phyloP scores from a whole-genome alignment of 495 filamentous ascomycete species.

The Penicillium egyptiacum region DNA sequence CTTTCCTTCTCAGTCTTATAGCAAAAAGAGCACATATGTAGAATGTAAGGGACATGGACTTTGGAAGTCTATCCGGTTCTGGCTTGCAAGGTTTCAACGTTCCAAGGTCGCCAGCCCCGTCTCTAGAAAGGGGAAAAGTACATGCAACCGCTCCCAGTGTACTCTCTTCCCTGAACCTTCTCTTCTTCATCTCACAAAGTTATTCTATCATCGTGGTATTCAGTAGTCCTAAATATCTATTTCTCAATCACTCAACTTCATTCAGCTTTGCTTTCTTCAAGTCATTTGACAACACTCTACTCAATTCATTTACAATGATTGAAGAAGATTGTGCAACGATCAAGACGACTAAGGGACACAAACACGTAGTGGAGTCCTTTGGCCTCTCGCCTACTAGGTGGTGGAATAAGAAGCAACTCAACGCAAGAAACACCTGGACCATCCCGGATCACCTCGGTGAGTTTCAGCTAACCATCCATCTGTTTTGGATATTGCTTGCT shows the following conservation, averaged over 20 bases:
- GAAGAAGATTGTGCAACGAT: not conserved
- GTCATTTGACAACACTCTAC: not conserved
- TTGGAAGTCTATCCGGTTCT: too few relatives aligned
- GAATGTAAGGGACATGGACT: too few relatives aligned
- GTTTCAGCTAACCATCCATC: not conserved
- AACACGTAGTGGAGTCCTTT: not conserved
- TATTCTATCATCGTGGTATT: too few relatives aligned
- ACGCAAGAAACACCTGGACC: not conserved
- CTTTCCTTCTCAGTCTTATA: too few relatives aligned
- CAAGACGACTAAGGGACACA: not conserved
- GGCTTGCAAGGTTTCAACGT: too few relatives aligned
- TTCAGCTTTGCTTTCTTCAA: not conserved
- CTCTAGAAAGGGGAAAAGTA: too few relatives aligned
- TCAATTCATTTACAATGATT: not conserved
- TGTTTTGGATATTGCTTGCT: not conserved
- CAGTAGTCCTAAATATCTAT: too few relatives aligned
- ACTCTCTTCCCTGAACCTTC: too few relatives aligned
- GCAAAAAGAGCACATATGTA: too few relatives aligned
- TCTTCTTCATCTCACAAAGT: too few relatives aligned
- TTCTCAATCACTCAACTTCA: not conserved
- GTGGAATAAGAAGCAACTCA: not conserved
- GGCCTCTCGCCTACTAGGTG: not conserved
- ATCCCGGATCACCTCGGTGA: not conserved
- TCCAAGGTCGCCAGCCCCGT: too few relatives aligned
- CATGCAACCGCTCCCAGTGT: too few relatives aligned